A percentile compares a stretch with the other conserved stretches of the same genome.
Evolutionary conservation across 2,329 filamentous ascomycete genomes (phyloP).

Genomic region (Hymenoscyphus albidus): DNA sequence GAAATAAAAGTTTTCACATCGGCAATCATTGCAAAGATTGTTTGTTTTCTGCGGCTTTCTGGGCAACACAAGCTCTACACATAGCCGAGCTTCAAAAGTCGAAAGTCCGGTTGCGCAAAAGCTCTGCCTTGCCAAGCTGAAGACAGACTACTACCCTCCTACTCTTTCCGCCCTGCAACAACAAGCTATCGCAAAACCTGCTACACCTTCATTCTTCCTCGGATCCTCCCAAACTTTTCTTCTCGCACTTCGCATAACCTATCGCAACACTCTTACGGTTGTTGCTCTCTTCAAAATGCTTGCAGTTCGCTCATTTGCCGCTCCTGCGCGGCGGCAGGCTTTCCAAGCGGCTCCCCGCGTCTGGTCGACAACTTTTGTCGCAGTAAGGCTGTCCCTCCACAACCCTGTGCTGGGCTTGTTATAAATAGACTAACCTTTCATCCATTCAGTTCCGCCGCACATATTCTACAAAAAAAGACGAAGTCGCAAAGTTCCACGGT

Average conservation of each 20-base stretch:
- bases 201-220: slow-evolving; percentile 8
- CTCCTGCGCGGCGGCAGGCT: slow-evolving; percentile 73
- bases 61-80: background rate
- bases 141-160: background rate
- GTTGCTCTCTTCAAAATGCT: slow-evolving; percentile 63
- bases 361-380: slow-evolving; percentile 46
- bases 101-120: background rate
- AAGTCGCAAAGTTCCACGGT: slow-evolving; percentile 91
- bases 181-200: slow-evolving; percentile 21
- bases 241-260: slow-evolving; percentile 15
- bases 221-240: slow-evolving; percentile 15
- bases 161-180: slow-evolving; percentile 13
- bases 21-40: background rate
- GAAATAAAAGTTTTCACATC: background rate
- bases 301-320: slow-evolving; percentile 72
- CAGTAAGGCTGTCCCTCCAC: slow-evolving; percentile 47
- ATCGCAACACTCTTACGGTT: slow-evolving; percentile 19
- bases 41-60: background rate
- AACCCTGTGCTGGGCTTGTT: slow-evolving; percentile 5
- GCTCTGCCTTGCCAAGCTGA: background rate
- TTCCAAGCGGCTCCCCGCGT: slow-evolving; percentile 64
- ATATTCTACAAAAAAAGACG: slow-evolving; percentile 56
- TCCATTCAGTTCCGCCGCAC: slow-evolving; percentile 10
- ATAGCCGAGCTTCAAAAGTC: background rate
- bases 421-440: slow-evolving; percentile 22